Base-by-base conservation (phyloP, 495 filamentous ascomycete genomes). In the Echria macrotheca region DNA sequence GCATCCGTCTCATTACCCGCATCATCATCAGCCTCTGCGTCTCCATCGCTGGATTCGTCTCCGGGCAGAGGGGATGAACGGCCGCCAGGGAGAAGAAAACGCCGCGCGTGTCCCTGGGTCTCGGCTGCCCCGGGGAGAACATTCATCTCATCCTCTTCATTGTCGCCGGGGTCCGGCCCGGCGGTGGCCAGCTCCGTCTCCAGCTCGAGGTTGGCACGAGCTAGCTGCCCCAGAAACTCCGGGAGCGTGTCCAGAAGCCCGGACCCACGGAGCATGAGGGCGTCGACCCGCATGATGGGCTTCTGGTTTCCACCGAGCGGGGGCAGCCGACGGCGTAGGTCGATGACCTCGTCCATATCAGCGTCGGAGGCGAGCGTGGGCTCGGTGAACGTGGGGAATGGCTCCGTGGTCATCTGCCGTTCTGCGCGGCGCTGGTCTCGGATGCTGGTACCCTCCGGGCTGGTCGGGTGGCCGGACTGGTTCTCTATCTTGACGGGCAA, bases 191-290 rank as follows among this genome's bases (percentile, higher is more conserved):
- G 53, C 18, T 49, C 22, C 2, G 59, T 50, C 26, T 64, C 44
- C 0, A 44, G 54, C 36, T 64, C 60, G 5, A 54, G 49, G 36
- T 66, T 59, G 21, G 55, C 55, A 0, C 53, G 55, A 5, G 63
- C 57, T 1, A 66, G 31, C 49, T 61, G 58, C 9, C 55, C 53
- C 4, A 66, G 39, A 32, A 66, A 66, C 32, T 57, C 57, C 6
- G 63, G 63, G 10, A 66, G 40, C 0, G 23, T 44, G 23, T 37
- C 15, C 23, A 59, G 18, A 3, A 66, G 53, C 21, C 54, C 60
- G 10, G 60, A 59, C 31, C 31, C 24, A 0, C 54, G 55, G 9
- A 66, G 52, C 47, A 51, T 53, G 1, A 32, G 18, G 7, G 55
- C 52, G 24, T 66, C 60, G 5, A 66, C 50, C 2, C 56, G 50